These are phyloP conservation scores for Bjerkandera adusta DNA, from an alignment of 1,284 basidiomycete species.

Conservation along the genomic window DNA sequence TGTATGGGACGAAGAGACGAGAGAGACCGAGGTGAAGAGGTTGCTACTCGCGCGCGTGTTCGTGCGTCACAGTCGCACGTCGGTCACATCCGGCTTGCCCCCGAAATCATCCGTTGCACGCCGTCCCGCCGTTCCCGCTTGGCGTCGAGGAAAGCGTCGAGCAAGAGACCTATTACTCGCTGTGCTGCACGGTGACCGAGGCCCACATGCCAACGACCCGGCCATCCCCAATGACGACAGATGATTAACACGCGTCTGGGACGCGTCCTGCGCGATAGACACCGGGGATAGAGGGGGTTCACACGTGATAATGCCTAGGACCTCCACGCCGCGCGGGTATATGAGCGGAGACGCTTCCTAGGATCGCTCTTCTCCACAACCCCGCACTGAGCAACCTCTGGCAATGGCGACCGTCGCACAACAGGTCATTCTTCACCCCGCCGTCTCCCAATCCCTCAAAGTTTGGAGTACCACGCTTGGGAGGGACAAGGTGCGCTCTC, in stretches of 20 bases:
- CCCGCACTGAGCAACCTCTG: slow-evolving; percentile 2
- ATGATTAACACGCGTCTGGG: not conserved
- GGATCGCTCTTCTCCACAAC: slow-evolving; percentile 9
- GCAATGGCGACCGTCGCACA: slow-evolving; percentile 64
- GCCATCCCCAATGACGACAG: not conserved
- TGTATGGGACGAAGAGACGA: not conserved
- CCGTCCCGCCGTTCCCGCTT: no score
- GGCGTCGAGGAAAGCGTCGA: not conserved
- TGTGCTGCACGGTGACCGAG: not conserved
- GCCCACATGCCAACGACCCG: not conserved
- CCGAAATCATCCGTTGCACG: slow-evolving; percentile 19
- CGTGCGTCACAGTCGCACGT: slow-evolving; percentile 8
- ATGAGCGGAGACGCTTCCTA: slow-evolving; percentile 8
- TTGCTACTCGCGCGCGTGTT: not conserved
- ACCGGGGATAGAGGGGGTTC: slow-evolving; percentile 15
- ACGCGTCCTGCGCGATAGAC: not conserved
- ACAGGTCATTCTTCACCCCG: slow-evolving; percentile 83
- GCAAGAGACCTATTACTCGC: not conserved
- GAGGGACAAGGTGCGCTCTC: slow-evolving; percentile 74
- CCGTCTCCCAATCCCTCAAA: slow-evolving; percentile 73
- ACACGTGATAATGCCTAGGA: slow-evolving; percentile 19
- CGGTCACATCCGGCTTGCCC: no score
- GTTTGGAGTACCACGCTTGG: slow-evolving; percentile 81
- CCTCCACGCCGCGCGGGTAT: slow-evolving; percentile 14
- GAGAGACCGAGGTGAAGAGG: slow-evolving; percentile 5